phyloP scores from a whole-genome alignment of 1,139 yeast species.

The Blastobotrys raffinosifermentans region DNA sequence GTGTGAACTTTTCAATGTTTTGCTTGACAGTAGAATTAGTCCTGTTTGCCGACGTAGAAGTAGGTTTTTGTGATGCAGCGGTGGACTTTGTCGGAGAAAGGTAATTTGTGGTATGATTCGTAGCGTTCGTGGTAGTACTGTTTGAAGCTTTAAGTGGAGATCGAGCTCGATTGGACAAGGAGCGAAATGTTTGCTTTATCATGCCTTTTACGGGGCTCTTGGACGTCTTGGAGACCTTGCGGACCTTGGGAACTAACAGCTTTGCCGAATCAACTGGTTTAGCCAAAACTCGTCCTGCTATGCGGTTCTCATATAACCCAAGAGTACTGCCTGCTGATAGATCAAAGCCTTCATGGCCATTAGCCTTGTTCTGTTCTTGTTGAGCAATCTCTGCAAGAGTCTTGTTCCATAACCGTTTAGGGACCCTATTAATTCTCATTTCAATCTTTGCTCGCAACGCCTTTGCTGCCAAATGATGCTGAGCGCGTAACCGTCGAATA shows the following conservation, averaged over 20 bases:
- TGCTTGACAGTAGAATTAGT: too few species aligned
- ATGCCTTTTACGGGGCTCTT: background rate
- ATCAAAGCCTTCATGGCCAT: slow-evolving; percentile 5
- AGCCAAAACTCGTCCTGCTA: background rate
- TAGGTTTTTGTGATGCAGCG: too few species aligned
- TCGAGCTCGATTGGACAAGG: slow-evolving; percentile 2
- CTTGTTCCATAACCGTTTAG: slow-evolving; percentile 39
- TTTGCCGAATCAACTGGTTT: slow-evolving; percentile 5
- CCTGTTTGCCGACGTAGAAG: too few species aligned
- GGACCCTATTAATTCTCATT: slow-evolving; percentile 37
- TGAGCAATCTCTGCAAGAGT: slow-evolving; percentile 33
- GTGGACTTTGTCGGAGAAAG: too few species aligned
- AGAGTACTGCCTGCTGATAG: background rate
- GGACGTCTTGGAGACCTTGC: slow-evolving; percentile 1
- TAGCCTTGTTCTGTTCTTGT: slow-evolving; percentile 12
- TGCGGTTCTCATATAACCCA: background rate
- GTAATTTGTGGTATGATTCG: too few species aligned
- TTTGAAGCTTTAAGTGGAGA: too few species aligned
- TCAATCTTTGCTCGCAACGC: slow-evolving; percentile 35
- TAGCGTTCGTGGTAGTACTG: too few species aligned
- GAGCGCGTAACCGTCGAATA: slow-evolving; percentile 26
- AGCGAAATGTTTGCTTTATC: too few species aligned
- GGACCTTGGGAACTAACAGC: slow-evolving; percentile 4
- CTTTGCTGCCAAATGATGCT: slow-evolving; percentile 29
- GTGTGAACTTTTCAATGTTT: too few species aligned